Evolutionary conservation across 2,329 filamentous ascomycete genomes (phyloP), one percentile per base, ranked within the genome.

Genomic region (Venturia nashicola): DNA sequence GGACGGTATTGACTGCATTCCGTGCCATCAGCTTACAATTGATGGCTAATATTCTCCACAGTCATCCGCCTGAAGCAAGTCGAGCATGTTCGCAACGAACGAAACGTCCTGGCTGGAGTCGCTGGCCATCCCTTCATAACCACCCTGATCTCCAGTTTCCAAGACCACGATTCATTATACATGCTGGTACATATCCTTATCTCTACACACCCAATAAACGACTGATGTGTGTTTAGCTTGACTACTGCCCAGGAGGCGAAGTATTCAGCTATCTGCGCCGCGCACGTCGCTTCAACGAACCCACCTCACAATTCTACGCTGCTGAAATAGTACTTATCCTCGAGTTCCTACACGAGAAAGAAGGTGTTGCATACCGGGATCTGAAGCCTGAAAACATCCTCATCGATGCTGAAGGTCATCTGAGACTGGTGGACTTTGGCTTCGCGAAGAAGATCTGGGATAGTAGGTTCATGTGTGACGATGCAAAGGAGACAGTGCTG

Each of bases 71-170:
- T 93, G 65, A 93, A 93, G 79, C 90, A 94, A 72, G 86, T 93
- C 68, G 89, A 93, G 76, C 90, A 94, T 75, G 89, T 93, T 63
- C 87, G 88, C 66, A 89, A 92, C 75, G 90, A 94, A 79, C 87
- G 89, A 69, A 83, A 86, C 67, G 87, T 93, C 68, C 84, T 94
- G 61, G 83, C 85, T 70, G 86, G 89, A 67, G 87, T 93, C 59
- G 86, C 87, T 59, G 89, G 89, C 32, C 86, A 92, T 72, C 90
- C 90, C 32, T 94, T 93, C 76, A 92, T 94, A 72, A 92, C 90
- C 62, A 86, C 83, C 67, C 82, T 93, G 71, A 80, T 88, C 61
- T 87, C 86, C 66, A 90, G 89, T 68, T 94, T 93, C 77, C 86
- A 90, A 71, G 89, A 93, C 75, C 78, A 80, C 69, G 88, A 91